Evolutionary conservation across 352 stramenopile species (phyloP), one percentile per base, ranked within the genome.

Genomic region (Pythium scleroteichum): DNA sequence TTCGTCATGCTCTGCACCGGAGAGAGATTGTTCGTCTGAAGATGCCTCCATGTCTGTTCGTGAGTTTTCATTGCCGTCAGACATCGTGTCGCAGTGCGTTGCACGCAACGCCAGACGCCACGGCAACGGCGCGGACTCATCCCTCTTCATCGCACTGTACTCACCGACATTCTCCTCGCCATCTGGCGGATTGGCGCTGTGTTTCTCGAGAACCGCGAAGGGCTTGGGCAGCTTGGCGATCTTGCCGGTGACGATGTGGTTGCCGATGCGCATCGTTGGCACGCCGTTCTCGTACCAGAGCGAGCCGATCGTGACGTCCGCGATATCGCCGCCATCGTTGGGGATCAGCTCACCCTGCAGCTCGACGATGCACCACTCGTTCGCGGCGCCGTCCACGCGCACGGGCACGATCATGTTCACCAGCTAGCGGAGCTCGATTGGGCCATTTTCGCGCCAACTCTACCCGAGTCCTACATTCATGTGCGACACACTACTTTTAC

Each of bases 341-440:
- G 58, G 44, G 14, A 95, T 64, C 3, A 95, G 47, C 33, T 93
- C 72, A 19, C 86, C 87, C 54, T 95, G 87, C 27, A 95, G 79
- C 72, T 95, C 87, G 26, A 95, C 67, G 41, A 95, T 57, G 62
- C 78, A 92, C 87, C 87, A 95, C 69, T 92, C 85, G 27, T 78
- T 84, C 16, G 57, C 52, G 24, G 79, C 81, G 42, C 66, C 77
- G 41, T 92, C 75, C 38, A 90, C 79, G 16, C 69, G 63, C n/a
- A 94, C 66, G 0, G 82, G 77, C 53, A 94, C 60, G 22, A 91
- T 62, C 85, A 94, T 94, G 1, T 12, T 62, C n/a, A 8, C 13
- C 5, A 35, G 29, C 6, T n/a, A n/a, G n/a, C n/a, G n/a, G n/a
- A n/a, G 27, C 6, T 13, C 14, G 5, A 17, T 64, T 0, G 24